Percentiles rank a stretch among this genome's conserved stretches.
Evolutionary conservation across 176 grass and related monocot genomes (phyloP).

Genomic region (Stipa capillata): DNA sequence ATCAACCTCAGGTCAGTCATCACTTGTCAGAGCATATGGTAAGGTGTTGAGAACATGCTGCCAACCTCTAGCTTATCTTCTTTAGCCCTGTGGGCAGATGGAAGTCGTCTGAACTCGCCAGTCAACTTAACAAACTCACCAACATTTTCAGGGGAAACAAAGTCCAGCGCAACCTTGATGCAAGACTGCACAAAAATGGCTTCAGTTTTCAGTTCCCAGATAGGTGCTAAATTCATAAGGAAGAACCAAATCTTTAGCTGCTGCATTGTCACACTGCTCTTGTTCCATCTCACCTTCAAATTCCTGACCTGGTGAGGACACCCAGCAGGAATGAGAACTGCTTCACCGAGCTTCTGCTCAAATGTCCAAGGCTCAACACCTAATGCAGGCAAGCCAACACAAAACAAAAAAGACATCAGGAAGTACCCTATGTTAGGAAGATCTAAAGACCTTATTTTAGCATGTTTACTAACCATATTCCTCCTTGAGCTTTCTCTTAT

Average conservation of each 20-base stretch:
- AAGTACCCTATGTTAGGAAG: neutral
- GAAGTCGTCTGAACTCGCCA: conserved; percentile 61
- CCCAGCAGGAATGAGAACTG: conserved; percentile 78
- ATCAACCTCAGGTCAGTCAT: neutral
- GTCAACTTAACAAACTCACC: conserved; percentile 60
- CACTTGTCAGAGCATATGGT: neutral
- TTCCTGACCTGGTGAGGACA: conserved; percentile 95
- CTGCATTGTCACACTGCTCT: neutral
- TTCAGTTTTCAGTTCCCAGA: neutral
- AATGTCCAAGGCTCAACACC: conserved; percentile 93
- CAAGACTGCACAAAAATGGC: conserved; percentile 53
- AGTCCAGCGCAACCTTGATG: conserved; percentile 84
- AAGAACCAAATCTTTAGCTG: neutral
- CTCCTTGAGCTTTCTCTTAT: conserved; percentile 74
- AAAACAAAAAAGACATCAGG: neutral
- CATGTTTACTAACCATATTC: conserved; percentile 56
- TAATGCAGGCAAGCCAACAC: conserved; percentile 7
- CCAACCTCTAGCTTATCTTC: conserved; percentile 82
- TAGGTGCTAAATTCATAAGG: neutral
- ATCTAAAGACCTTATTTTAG: neutral
- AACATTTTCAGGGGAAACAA: conserved; percentile 79
- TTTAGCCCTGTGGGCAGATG: conserved; percentile 59
- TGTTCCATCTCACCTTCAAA: conserved; percentile 47
- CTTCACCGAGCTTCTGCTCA: conserved; percentile 85
- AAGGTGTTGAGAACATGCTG: neutral